These are phyloP conservation scores for Bruguiera gymnorhiza DNA, from an alignment of 345 rosid species.

Conservation along the genomic window DNA sequence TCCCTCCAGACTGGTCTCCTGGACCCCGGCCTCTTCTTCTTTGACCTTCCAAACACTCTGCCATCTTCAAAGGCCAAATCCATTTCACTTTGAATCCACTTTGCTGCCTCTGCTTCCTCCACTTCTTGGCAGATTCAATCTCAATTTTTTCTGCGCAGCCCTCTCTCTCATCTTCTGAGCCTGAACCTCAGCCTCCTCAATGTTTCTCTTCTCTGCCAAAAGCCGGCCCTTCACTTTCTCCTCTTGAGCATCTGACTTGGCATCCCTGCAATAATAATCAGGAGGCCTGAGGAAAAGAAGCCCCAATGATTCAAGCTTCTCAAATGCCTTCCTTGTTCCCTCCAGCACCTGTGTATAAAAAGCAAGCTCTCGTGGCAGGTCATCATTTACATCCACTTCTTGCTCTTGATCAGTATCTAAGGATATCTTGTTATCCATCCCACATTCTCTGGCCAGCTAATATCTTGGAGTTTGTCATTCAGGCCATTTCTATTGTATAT, in stretches of 20 bases:
- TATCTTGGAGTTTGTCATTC: slow-evolving; percentile 69
- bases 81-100: slow-evolving; percentile 57
- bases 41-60: slow-evolving; percentile 51
- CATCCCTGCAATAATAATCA: slow-evolving; percentile 78
- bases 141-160: slow-evolving; percentile 58
- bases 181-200: slow-evolving; percentile 61
- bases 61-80: slow-evolving; percentile 62
- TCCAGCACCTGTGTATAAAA: slow-evolving; percentile 76
- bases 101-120: slow-evolving; percentile 90
- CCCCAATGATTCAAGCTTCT: slow-evolving; percentile 51
- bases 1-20: slow-evolving; percentile 62
- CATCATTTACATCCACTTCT: slow-evolving; percentile 85
- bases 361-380: slow-evolving; percentile 60
- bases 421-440: slow-evolving; percentile 64
- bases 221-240: slow-evolving; percentile 73
- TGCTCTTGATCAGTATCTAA: slow-evolving; percentile 58
- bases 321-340: slow-evolving; percentile 63
- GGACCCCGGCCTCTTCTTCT: slow-evolving; percentile 66
- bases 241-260: slow-evolving; percentile 70
- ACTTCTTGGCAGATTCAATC: slow-evolving; percentile 71
- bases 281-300: slow-evolving; percentile 70
- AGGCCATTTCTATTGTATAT: slow-evolving; percentile 60
- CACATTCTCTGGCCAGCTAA: slow-evolving; percentile 63
- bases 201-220: slow-evolving; percentile 59
- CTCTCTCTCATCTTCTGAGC: slow-evolving; percentile 66